A percentile compares a stretch with the other conserved stretches of the same genome.
These are phyloP conservation scores for Periconia sp. DNA, from an alignment of 2,329 filamentous ascomycete genomes.

Conservation along the genomic window DNA sequence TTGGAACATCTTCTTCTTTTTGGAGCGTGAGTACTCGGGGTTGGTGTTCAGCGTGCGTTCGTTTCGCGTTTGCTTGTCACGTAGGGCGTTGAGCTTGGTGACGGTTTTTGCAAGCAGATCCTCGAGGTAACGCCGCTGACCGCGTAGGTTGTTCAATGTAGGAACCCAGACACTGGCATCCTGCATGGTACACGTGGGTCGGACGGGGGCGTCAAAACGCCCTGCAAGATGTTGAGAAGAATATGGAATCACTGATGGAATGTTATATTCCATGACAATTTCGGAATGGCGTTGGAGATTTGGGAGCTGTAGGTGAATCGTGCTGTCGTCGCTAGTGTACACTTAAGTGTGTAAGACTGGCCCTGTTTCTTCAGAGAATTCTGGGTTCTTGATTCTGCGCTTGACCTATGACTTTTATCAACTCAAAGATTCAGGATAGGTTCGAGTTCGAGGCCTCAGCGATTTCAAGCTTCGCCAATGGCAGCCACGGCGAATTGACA, in stretches of 20 bases:
- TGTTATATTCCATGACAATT: slow-evolving; percentile 13
- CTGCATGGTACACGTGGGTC: slow-evolving; percentile 9
- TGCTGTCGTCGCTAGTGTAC: too few species aligned
- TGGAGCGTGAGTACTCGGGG: slow-evolving; percentile 19
- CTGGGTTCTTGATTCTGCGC: too few species aligned
- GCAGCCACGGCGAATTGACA: background rate
- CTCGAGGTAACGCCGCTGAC: slow-evolving; percentile 29
- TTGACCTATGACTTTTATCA: too few species aligned
- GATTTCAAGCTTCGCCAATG: background rate
- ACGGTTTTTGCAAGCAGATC: slow-evolving; percentile 33
- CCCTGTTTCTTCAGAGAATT: too few species aligned
- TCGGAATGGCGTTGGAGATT: background rate
- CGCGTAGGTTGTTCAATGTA: slow-evolving; percentile 17
- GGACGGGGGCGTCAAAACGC: slow-evolving; percentile 13
- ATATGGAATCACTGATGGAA: slow-evolving; percentile 6
- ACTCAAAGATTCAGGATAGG: too few species aligned
- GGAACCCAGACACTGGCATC: slow-evolving; percentile 11
- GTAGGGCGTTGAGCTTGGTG: slow-evolving; percentile 33
- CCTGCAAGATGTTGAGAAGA: slow-evolving; percentile 5
- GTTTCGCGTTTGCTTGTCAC: slow-evolving; percentile 31
- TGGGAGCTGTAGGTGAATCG: too few species aligned
- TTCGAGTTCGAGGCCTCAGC: too few species aligned
- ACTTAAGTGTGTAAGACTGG: too few species aligned
- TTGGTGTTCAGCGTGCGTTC: slow-evolving; percentile 20
- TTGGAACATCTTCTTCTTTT: slow-evolving; percentile 35